Percentiles rank a stretch among this genome's conserved stretches.
Evolutionary conservation across 2,329 filamentous ascomycete genomes (phyloP).

Genomic region (Botrytis elliptica): DNA sequence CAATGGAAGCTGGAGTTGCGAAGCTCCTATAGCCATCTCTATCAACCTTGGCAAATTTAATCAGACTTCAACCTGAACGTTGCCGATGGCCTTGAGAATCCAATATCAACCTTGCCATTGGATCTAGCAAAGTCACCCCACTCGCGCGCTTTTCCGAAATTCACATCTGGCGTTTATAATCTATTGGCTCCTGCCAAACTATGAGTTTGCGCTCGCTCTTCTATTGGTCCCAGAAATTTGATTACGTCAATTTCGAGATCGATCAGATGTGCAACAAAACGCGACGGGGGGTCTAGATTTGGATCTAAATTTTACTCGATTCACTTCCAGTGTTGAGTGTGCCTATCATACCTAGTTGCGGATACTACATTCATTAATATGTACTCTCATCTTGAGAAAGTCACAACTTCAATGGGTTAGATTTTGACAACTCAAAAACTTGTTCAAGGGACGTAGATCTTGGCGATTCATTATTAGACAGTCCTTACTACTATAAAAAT

Average conservation of each 20-base stretch:
- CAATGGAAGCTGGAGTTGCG: not conserved
- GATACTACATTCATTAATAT: not conserved
- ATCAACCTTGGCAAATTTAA: not conserved
- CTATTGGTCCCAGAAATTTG: not conserved
- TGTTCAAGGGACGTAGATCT: not conserved
- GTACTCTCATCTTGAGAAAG: not conserved
- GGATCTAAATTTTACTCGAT: not conserved
- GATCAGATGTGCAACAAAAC: not conserved
- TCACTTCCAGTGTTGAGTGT: not conserved
- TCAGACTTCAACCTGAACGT: not conserved
- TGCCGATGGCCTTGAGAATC: not conserved
- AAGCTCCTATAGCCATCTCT: not conserved
- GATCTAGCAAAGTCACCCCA: not conserved
- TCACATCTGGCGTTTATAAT: not conserved
- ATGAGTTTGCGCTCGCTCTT: not conserved
- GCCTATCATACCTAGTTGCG: not conserved
- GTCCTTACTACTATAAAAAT: not conserved
- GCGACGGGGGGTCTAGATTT: not conserved
- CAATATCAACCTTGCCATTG: not conserved
- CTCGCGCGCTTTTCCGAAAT: not conserved
- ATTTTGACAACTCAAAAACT: not conserved
- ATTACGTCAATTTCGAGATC: not conserved
- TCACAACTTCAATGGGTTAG: not conserved
- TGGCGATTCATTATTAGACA: accelerated
- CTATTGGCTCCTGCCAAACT: not conserved